These are phyloP conservation scores for Sphagnum fallax DNA, from an alignment of 228 moss, liverwort and hornwort genomes.

Conservation along the genomic window DNA sequence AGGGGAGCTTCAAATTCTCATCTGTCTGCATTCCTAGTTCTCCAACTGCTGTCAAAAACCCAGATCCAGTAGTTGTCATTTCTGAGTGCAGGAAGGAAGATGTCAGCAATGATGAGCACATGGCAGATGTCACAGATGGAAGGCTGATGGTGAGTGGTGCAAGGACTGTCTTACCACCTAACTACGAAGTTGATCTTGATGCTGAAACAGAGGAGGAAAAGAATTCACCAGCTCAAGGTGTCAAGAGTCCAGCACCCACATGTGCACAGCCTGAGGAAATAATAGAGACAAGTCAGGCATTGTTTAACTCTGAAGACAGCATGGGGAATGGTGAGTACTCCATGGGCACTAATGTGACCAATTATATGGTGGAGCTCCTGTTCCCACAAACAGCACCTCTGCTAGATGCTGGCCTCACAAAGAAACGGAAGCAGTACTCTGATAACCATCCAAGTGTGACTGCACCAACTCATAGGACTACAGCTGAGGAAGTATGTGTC, in stretches of 20 bases:
- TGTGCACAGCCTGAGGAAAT: neutral
- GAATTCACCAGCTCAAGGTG: neutral
- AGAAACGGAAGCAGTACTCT: constrained; percentile 1
- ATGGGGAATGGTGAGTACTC: constrained; percentile 9
- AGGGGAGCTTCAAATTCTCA: neutral
- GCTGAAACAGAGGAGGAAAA: constrained; percentile 5
- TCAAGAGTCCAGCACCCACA: neutral
- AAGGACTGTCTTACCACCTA: constrained; percentile 1
- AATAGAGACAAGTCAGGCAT: neutral
- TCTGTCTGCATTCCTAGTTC: neutral
- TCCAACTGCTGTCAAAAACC: neutral
- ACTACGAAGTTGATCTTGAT: constrained; percentile 1
- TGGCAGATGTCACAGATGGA: neutral
- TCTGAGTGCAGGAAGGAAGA: neutral
- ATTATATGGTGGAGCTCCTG: constrained; percentile 16
- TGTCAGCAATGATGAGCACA: neutral
- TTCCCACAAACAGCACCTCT: constrained; percentile 18
- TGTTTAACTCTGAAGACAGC: neutral
- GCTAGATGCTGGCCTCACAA: neutral
- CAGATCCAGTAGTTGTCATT: neutral
- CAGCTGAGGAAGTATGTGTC: neutral
- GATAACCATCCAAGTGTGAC: neutral
- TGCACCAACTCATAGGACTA: neutral
- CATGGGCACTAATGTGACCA: constrained; percentile 12
- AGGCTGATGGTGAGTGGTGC: constrained; percentile 7